phyloP scores from a whole-genome alignment of 495 filamentous ascomycete species.

The Penicillium paxilli region DNA sequence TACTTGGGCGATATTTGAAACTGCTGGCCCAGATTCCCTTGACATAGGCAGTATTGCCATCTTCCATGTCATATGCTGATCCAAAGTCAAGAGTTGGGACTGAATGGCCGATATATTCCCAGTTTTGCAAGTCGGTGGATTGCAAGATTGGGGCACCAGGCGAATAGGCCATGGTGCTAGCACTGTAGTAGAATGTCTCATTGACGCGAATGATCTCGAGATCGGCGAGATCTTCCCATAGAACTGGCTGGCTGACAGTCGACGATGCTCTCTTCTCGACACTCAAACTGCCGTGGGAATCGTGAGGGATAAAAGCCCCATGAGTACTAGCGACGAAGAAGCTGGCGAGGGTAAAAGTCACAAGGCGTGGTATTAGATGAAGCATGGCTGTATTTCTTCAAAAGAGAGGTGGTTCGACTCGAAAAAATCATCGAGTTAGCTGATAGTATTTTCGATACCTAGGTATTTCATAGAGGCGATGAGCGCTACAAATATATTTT shows the following conservation, averaged over 20 bases:
- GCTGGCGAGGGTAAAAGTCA: no score
- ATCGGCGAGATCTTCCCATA: slow-evolving; percentile 47
- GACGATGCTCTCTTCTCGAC: background rate
- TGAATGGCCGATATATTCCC: slow-evolving; percentile 55
- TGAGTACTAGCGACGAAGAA: no score
- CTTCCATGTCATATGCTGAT: slow-evolving; percentile 44
- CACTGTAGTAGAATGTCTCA: slow-evolving; percentile 53
- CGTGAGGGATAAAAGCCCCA: background rate
- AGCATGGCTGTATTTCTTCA: no score
- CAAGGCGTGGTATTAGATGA: no score
- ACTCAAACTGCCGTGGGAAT: background rate
- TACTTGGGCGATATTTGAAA: slow-evolving; percentile 48
- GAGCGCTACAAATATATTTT: no score
- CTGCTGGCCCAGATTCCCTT: slow-evolving; percentile 57
- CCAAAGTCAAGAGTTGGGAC: slow-evolving; percentile 52
- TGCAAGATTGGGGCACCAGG: slow-evolving; percentile 59
- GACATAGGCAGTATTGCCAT: slow-evolving; percentile 46
- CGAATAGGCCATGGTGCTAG: slow-evolving; percentile 57
- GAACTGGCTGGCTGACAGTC: slow-evolving; percentile 26
- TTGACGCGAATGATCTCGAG: slow-evolving; percentile 46
- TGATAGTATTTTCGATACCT: no score
- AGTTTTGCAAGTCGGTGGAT: slow-evolving; percentile 58
- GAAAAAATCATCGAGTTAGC: no score
- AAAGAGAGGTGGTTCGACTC: no score
- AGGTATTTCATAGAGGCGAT: no score